Evolutionary conservation across 495 filamentous ascomycete species (phyloP), one percentile per base, ranked within the genome.

Genomic region (Neohortaea acidophila): DNA sequence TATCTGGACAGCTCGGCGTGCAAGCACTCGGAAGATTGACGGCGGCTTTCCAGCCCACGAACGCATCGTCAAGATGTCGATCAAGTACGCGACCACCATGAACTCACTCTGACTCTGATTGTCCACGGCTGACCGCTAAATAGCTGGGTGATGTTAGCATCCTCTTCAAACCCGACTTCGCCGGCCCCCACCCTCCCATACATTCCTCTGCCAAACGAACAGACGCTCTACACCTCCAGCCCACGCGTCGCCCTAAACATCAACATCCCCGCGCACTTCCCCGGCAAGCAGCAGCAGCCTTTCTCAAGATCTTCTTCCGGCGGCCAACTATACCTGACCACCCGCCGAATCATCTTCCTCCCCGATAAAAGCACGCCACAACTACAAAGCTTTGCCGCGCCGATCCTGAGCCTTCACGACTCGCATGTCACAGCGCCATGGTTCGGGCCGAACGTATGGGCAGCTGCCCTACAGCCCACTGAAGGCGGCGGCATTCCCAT

Each of bases 371-470:
- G 69, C 21, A 80, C 74, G 10, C 60, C 72, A 7, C 62, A 70
- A 20, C 69, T 96, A 49, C 76, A 82, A 51, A 94, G 85, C 37
- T 94, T 97, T 61, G 83, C 84, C 18, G 72, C 77, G 0, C 89
- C 89, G 15, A 75, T 94, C 38, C 68, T 87, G 34, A 80, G 81
- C 49, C 67, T 94, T 28, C 72, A 75, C 59, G 87, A 97, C 58
- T 79, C 76, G n/a, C 83, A 84, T 52, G 82, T 94, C 38, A 72
- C 79, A 5, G 81, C 87, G 2, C 85, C 91, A 1, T 92, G 86
- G 62, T 91, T 96, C 52, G 89, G 89, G n/a, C 79, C 91, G 8
- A 96, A 94, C 61, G 77, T 77, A 49, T 97, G 89, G 89, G 71
- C 71, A 18, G 77, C 77, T 21, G 60, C 76, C 20, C 68, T 92